Conservation (phyloP, 2,329 filamentous ascomycete genomes). For the Aquanectria penicillioides region DNA sequence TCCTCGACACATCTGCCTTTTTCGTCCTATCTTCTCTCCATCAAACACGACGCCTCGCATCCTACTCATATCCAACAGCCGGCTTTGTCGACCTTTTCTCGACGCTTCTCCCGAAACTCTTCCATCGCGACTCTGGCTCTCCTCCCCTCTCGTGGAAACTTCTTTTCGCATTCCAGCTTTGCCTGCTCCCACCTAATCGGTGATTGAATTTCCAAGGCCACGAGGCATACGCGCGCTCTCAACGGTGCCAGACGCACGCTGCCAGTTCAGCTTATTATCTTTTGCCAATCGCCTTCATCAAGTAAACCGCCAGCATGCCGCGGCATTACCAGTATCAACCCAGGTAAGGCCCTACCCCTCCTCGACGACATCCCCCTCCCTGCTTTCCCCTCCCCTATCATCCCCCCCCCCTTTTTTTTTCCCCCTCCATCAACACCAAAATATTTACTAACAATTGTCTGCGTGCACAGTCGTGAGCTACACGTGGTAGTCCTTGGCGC, state of each 20-base stretch:
- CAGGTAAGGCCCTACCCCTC: constrained; percentile 33
- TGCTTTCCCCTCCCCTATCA: too few species aligned
- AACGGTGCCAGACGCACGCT: constrained; percentile 5
- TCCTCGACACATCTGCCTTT: not conserved
- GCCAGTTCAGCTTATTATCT: too few species aligned
- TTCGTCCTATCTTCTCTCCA: not conserved
- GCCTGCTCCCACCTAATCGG: not conserved
- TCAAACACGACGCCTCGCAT: too few species aligned
- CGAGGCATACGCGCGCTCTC: constrained; percentile 19
- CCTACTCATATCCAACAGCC: not conserved
- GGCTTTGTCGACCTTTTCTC: not conserved
- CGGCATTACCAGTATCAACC: constrained; percentile 43
- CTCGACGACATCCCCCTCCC: too few species aligned
- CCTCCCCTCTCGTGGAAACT: too few species aligned
- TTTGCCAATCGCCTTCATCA: constrained; percentile 23
- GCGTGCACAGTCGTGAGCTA: constrained; percentile 72
- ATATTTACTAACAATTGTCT: constrained; percentile 29
- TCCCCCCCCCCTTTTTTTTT: not conserved
- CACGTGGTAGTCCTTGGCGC: constrained; percentile 85
- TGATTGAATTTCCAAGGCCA: constrained; percentile 23
- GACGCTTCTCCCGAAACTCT: constrained; percentile 5
- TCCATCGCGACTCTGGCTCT: not conserved
- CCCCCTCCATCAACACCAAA: not conserved
- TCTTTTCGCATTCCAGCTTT: constrained; percentile 1
- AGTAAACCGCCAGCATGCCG: constrained; percentile 36